Evolutionary conservation across 1,284 basidiomycete species (phyloP).

Genomic region (Pterulicium gracile): DNA sequence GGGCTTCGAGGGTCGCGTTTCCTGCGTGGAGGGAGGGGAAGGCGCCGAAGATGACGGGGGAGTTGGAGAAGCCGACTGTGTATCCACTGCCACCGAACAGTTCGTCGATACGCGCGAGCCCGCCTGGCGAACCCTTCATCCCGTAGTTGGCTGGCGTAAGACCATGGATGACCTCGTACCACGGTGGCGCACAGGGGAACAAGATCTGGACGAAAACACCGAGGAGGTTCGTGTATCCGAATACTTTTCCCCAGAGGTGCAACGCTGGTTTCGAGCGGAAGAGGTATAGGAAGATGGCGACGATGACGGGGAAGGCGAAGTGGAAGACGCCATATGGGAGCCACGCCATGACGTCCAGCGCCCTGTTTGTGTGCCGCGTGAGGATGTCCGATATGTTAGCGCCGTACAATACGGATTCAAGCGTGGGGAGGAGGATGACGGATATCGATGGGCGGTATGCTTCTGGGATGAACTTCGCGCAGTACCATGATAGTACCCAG

Average conservation of each 20-base stretch:
- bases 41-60: conserved; percentile 93
- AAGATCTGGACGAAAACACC: conserved; percentile 87
- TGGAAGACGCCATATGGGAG: conserved; percentile 92
- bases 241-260: conserved; percentile 80
- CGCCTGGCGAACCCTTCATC: conserved; percentile 89
- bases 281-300: conserved; percentile 67
- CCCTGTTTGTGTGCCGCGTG: conserved; percentile 85
- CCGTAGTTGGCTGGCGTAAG: conserved; percentile 89
- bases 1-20: conserved; percentile 84
- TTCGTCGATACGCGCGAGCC: conserved; percentile 85
- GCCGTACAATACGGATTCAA: conserved; percentile 91
- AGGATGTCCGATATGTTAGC: conserved; percentile 96
- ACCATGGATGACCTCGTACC: conserved; percentile 98
- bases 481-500: conserved; percentile 82
- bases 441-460: conserved; percentile 73
- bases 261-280: conserved; percentile 74
- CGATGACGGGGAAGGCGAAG: conserved; percentile 76
- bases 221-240: conserved; percentile 89
- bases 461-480: conserved; percentile 76
- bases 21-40: conserved; percentile 93
- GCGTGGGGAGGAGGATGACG: conserved; percentile 86
- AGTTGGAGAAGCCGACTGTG: conserved; percentile 75
- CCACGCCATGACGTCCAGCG: conserved; percentile 93
- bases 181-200: conserved; percentile 90
- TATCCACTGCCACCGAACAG: conserved; percentile 78